A percentile compares a stretch with the other conserved stretches of the same genome.
Conservation (phyloP, 768 basidiomycete genomes). For the Boletus edulis region DNA sequence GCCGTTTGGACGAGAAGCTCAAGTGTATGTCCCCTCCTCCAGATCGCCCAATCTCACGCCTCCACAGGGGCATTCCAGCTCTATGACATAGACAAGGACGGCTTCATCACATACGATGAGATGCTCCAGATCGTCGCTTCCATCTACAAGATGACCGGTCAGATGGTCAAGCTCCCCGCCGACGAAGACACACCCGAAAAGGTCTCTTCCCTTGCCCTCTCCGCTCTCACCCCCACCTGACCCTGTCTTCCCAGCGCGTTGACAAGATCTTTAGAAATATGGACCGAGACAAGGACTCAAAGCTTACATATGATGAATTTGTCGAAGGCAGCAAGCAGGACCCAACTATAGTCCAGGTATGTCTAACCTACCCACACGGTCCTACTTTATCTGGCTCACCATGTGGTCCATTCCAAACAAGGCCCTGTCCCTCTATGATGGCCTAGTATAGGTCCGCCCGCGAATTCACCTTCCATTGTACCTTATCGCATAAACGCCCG, state of each 20-base stretch:
- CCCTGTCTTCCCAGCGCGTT: conserved; percentile 63
- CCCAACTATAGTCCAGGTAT: conserved; percentile 96
- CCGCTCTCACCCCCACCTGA: conserved; percentile 7
- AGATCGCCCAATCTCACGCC: conserved; percentile 14
- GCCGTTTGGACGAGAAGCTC: conserved; percentile 94
- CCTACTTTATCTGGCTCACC: conserved; percentile 7
- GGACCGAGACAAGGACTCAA: conserved; percentile 94
- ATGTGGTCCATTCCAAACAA: conserved; percentile 33
- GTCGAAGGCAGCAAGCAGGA: conserved; percentile 98
- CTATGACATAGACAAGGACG: conserved; percentile 98
- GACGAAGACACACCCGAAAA: conserved; percentile 99
- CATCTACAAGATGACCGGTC: conserved; percentile 99
- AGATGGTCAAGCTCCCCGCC: conserved; percentile 97
- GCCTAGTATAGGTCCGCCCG: conserved; percentile 63
- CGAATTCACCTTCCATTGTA: conserved; percentile 7
- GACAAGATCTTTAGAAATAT: conserved; percentile 98
- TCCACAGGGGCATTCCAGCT: conserved; percentile 95
- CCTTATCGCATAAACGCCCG: conserved; percentile 23
- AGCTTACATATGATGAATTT: conserved; percentile 94
- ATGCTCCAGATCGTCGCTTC: conserved; percentile 98
- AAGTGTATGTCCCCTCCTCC: conserved; percentile 65
- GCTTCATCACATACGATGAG: conserved; percentile 96
- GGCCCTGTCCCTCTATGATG: conserved; percentile 95
- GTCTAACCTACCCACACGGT: conserved; percentile 20
- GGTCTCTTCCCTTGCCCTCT: conserved; percentile 41